Base-by-base conservation (phyloP, 345 rosid genomes). In the Salix udensis region DNA sequence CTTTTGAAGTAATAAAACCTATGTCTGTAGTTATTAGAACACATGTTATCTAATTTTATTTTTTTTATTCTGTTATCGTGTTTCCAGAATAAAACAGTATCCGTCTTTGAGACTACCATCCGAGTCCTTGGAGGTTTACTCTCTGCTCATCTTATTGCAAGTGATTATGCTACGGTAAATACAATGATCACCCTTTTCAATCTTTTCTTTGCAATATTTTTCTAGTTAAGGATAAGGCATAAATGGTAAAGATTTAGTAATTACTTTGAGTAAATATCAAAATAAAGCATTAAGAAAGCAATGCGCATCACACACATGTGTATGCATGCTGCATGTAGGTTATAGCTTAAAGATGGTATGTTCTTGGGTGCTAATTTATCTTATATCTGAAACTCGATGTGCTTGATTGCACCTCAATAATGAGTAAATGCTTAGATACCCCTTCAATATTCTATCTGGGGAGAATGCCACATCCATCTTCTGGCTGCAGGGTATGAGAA, bases 81-180 rank as follows among this genome's bases (percentile, higher is more conserved):
- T 70, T 42, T 91, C 87, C 92, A 92, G 99, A 96, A 96, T 77
- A 96, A 96, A 83, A 96, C 99, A 50, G 99, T 93, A 15, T 96
- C 99, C 19, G 81, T 96, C 72, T 96, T 96, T 74, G 98, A 96
- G 88, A 96, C 98, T 70, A 77, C 89, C 64, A 96, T 96, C 75
- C 86, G 99, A 73, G 91, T 96, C 79, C 91, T 96, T 74, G 99
- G 99, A 72, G 99, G 99, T 76, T 85, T 96, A 82, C 90, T 96
- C n/a, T 96, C 99, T 39, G 99, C 99, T 73, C 99, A 96, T 87
- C 91, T 93, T 75, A 90, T 93, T 81, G 98, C 99, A 76, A 96
- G 96, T 88, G 99, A 96, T 82, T 87, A 89, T 81, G 92, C 99
- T 62, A 93, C 95, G 94, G 99, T 96, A 87, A 64, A 7, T 72